Evolutionary conservation across 257 asterid species (phyloP).

Genomic region (Przewalskia tangutica): DNA sequence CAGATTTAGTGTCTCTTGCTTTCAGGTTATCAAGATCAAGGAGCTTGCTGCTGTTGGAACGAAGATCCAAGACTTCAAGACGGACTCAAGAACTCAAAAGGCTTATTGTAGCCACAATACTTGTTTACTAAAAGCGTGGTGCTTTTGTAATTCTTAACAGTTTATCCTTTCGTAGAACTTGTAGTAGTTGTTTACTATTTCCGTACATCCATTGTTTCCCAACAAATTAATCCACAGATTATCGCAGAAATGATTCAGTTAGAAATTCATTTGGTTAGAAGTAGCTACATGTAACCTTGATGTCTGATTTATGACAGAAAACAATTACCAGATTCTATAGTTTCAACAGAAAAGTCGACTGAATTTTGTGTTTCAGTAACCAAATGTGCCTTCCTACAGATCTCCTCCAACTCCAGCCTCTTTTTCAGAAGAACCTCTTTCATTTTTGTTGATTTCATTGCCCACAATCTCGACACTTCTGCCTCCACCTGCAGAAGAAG

Average conservation of each 20-base stretch:
- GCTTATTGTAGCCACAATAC: no score
- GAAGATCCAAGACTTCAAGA: no score
- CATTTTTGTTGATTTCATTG: constrained; percentile 59
- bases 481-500: constrained; percentile 53
- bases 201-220: no score
- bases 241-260: background rate
- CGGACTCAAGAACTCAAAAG: no score
- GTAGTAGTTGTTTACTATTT: no score
- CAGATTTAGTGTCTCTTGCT: no score
- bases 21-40: no score
- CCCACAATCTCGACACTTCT: constrained; percentile 62
- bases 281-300: background rate
- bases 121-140: no score
- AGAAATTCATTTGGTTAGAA: background rate
- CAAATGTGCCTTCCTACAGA: constrained; percentile 64
- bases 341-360: constrained; percentile 35
- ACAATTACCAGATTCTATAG: constrained; percentile 60
- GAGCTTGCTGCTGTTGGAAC: no score
- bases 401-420: constrained; percentile 49
- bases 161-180: no score
- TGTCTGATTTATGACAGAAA: background rate
- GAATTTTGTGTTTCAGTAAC: constrained; percentile 37
- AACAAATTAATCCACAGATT: constrained; percentile 11
- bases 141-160: no score
- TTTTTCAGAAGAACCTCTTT: constrained; percentile 72